These are phyloP conservation scores for Suillus fuscotomentosus DNA, from an alignment of 768 basidiomycete genomes.

Conservation along the genomic window DNA sequence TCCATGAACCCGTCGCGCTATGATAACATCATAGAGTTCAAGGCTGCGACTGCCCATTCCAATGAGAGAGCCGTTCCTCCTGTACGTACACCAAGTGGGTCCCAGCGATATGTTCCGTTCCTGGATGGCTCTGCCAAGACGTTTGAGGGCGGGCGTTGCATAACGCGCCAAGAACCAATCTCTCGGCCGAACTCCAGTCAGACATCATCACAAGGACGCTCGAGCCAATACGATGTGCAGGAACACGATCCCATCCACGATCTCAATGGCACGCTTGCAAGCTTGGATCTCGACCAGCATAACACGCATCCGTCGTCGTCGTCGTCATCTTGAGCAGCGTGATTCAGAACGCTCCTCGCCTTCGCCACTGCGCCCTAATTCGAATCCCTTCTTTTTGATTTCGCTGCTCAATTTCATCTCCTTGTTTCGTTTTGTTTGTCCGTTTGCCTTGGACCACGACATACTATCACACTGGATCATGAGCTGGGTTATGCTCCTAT, in stretches of 20 bases:
- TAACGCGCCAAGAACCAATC: conserved; percentile 47
- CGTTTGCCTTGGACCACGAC: conserved; percentile 20
- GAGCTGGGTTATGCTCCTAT: conserved; percentile 29
- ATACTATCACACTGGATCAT: conserved; percentile 32
- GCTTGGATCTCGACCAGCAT: conserved; percentile 59
- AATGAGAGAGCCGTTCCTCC: conserved; percentile 42
- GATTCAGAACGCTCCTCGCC: conserved; percentile 8
- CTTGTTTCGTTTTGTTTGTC: conserved; percentile 16
- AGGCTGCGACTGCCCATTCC: conserved; percentile 20
- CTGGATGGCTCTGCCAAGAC: conserved; percentile 40
- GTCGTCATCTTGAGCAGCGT: conserved; percentile 8
- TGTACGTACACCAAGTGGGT: conserved; percentile 42
- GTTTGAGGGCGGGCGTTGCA: conserved; percentile 39
- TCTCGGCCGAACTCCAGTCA: conserved; percentile 56
- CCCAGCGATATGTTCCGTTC: conserved; percentile 45
- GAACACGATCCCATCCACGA: conserved; percentile 62
- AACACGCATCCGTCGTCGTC: conserved; percentile 16
- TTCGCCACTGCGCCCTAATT: conserved; percentile 9
- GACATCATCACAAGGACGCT: conserved; percentile 24
- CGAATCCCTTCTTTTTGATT: conserved; percentile 22
- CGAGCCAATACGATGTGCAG: conserved; percentile 21
- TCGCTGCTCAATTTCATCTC: conserved; percentile 16
- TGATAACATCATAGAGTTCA: conserved; percentile 37
- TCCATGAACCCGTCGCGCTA: conserved; percentile 52
- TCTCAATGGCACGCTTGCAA: conserved; percentile 75